Conservation (phyloP, 73 alveolate genomes). For the Breviolum minutum region DNA sequence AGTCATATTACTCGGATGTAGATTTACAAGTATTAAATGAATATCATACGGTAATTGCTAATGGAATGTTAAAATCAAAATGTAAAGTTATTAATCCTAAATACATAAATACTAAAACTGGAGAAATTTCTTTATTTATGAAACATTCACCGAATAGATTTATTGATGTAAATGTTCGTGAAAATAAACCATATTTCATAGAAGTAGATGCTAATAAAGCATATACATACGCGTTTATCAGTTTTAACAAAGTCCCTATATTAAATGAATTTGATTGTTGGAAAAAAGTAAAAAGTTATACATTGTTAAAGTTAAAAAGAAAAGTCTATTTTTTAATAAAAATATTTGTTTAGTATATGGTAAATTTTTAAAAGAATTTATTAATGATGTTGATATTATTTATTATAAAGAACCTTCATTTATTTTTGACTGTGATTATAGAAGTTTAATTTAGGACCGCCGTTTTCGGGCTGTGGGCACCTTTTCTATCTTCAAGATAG, state of each 20-base stretch:
- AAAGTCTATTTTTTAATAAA: neutral
- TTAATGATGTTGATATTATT: neutral
- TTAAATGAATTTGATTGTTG: neutral
- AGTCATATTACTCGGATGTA: neutral
- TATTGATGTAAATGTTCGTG: too few species aligned
- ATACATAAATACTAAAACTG: too few species aligned
- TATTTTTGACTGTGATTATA: neutral
- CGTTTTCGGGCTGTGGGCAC: too few species aligned
- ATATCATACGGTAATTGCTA: neutral
- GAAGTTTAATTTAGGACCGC: too few species aligned
- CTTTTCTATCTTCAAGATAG: too few species aligned
- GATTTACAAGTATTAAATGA: neutral
- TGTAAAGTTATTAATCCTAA: neutral
- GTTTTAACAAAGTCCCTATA: neutral
- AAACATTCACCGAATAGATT: too few species aligned
- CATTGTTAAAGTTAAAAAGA: neutral
- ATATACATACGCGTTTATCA: neutral
- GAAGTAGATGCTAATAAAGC: neutral
- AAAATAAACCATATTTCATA: too few species aligned
- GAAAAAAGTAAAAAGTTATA: neutral
- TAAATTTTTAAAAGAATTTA: neutral
- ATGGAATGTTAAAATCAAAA: neutral
- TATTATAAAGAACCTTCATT: neutral
- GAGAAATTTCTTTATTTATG: too few species aligned
- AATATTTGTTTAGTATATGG: neutral